Evolutionary conservation across 352 stramenopile genomes (phyloP).

Genomic region (Phytophthora cactorum): DNA sequence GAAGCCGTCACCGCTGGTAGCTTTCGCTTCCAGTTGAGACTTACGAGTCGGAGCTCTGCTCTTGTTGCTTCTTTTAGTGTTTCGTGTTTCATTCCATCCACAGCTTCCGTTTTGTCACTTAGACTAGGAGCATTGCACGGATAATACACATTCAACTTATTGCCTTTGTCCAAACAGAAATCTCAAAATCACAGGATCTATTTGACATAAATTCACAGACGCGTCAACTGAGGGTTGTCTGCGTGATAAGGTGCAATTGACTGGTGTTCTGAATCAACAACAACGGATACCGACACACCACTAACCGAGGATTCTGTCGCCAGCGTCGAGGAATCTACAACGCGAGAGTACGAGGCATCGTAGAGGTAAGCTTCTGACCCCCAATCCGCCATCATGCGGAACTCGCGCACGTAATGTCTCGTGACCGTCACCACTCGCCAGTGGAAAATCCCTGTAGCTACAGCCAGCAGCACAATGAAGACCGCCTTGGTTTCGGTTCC

Average conservation of each 20-base stretch:
- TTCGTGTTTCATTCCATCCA: slow-evolving; percentile 27
- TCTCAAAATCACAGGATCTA: no score
- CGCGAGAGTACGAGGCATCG: slow-evolving; percentile 16
- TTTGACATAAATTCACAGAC: not conserved
- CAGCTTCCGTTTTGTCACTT: not conserved
- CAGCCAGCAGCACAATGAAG: slow-evolving; percentile 35
- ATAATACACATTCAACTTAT: slow-evolving; percentile 17
- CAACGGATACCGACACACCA: slow-evolving; percentile 8
- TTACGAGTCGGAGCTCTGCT: not conserved
- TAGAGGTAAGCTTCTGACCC: slow-evolving; percentile 1
- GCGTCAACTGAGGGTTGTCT: not conserved
- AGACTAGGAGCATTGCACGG: not conserved
- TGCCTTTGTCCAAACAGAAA: not conserved
- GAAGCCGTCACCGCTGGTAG: not conserved
- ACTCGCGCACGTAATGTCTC: slow-evolving; percentile 41
- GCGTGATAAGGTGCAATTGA: not conserved
- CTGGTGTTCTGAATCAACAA: not conserved
- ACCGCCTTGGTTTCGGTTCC: slow-evolving; percentile 25
- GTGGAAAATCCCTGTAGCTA: slow-evolving; percentile 37
- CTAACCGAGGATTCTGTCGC: slow-evolving; percentile 26
- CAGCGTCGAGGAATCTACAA: slow-evolving; percentile 21
- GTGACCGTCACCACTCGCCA: slow-evolving; percentile 34
- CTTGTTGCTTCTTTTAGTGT: slow-evolving; percentile 17
- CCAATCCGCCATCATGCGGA: slow-evolving; percentile 30
- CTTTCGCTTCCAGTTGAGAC: not conserved